Base-by-base conservation (phyloP, 2,329 filamentous ascomycete species). In the Ophiocordyceps camponoti-floridani region DNA sequence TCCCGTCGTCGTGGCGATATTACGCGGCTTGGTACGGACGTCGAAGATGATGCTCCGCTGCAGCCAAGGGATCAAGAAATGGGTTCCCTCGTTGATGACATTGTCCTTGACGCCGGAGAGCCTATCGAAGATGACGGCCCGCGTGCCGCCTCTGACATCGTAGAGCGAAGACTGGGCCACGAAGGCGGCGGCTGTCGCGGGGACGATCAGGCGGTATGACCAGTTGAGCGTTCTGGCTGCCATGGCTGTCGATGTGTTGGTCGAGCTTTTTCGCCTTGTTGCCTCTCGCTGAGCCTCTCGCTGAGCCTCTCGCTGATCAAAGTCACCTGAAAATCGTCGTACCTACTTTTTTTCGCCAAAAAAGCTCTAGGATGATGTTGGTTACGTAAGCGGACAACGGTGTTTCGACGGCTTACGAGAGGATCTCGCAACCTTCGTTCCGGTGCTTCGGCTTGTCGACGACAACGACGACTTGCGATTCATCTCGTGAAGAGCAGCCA, bases 91-190 rank as follows among this genome's bases (percentile, higher is more conserved):
- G 64, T 87, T 94, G 57, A 91, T 70, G 46, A 98, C 91, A 43
- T 75, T 68, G 54, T 98, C 89, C 71, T 93, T 89, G 52, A 98
- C 91, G 68, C 91, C 91, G 43, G 79, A 75, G 54, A 96, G 53
- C 51, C 91, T 75, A 71, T 98, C 93, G 71, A 98, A 98, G 70
- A 98, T 98, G 67, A 98, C 88, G 49, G 91, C 91, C 58, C 91
- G 79, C 50, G 82, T 82, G 56, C 91, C 91, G 61, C 91, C 91
- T 62, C 86, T 88, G 61, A 98, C 91, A 65, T 98, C 91, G 79
- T 95, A 98, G 50, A 98, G 77, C 47, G 87, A 85, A 52, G 84
- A 75, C 63, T 87, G 81, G 52, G 76, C 68, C 48, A 89, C 57
- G 46, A 76, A 73, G 53, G 77, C 68, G 54, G 73, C 84, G 53